Base-by-base conservation (phyloP, 352 stramenopile genomes). In the Phytopythium delawarense region DNA sequence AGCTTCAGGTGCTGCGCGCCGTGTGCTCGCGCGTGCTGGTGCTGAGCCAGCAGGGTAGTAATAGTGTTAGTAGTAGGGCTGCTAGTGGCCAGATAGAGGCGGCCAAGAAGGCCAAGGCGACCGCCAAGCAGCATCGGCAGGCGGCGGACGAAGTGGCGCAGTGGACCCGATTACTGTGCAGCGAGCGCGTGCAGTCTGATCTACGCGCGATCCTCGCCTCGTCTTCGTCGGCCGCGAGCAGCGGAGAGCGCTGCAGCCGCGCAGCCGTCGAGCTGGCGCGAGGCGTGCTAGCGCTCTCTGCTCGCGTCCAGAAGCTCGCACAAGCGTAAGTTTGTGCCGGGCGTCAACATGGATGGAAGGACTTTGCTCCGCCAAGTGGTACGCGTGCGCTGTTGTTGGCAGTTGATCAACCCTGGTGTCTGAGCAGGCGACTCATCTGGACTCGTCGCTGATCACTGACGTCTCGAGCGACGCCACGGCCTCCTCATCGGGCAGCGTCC, bases 1-100 rank as follows among this genome's bases (percentile, higher is more conserved):
- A 86, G 63, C 54, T 88, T 13, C 76, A 88, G 59, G 42, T 88
- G 9, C 44, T 88, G 15, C 79, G 79, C 28, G 66, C 72, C 34
- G 57, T 85, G 45, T 86, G 78, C 57, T 67, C 63, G 37, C 74
- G 67, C 4, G 48, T 83, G 52, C 35, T 70, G 28, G 48, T 58
- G 40, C 16, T 74, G 37, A 61, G 54, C 32, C 62, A 69, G 50
- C 62, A 69, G 50, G 63, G 54, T 35, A 40, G 35, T 59, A 21
- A 37, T 59, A 49, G 53, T 35, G 34, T 45, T 59, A 59, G 53
- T 59, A 37, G 49, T 44, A 59, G n/a, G 21, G 35, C 35, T 23
- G 21, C 4, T 25, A 15, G 11, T 3, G 25, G 39, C 12, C n/a
- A 32, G 7, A 32, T 45, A 57, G 51, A 45, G 21, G 32, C n/a